Evolutionary conservation across 2,329 filamentous ascomycete genomes (phyloP).

Genomic region (Penicillium sp.): DNA sequence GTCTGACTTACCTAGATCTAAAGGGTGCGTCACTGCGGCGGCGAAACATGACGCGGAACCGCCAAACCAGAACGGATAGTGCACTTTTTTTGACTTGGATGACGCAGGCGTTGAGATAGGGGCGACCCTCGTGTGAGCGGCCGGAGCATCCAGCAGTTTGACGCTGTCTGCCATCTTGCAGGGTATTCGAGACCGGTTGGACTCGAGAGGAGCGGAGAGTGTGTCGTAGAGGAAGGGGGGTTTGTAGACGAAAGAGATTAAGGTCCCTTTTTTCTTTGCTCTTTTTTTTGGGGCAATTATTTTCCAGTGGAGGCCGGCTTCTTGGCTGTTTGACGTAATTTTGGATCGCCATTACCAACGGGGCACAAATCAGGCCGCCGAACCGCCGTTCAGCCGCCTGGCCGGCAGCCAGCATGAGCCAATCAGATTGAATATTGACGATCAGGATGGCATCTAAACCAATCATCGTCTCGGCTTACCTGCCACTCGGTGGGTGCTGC

Average conservation of each 20-base stretch:
- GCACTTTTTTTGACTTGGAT: slow-evolving; percentile 33
- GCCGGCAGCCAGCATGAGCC: slow-evolving; percentile 7
- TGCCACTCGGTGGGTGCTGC: slow-evolving; percentile 3
- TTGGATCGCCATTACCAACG: slow-evolving; percentile 21
- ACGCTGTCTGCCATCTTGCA: slow-evolving; percentile 31
- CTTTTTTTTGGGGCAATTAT: no score
- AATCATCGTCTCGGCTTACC: slow-evolving; percentile 30
- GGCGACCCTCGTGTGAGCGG: slow-evolving; percentile 15
- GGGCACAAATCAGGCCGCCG: slow-evolving; percentile 32
- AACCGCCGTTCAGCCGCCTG: slow-evolving; percentile 19
- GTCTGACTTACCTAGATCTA: slow-evolving; percentile 69
- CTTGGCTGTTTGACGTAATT: slow-evolving; percentile 20
- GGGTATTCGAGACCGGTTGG: not conserved
- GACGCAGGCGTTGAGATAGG: slow-evolving; percentile 14
- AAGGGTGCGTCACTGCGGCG: slow-evolving; percentile 83
- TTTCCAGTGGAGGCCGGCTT: slow-evolving; percentile 1
- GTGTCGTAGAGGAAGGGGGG: slow-evolving; percentile 4
- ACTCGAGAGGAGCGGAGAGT: slow-evolving; percentile 2
- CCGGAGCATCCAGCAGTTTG: slow-evolving; percentile 27
- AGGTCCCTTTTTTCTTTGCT: slow-evolving; percentile 9
- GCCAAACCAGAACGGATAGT: slow-evolving; percentile 92
- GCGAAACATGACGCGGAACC: slow-evolving; percentile 90
- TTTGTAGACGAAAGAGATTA: slow-evolving; percentile 2
- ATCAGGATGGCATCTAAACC: slow-evolving; percentile 7
- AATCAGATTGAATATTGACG: not conserved